These are phyloP conservation scores for Amanita molliuscula DNA, from an alignment of 768 basidiomycete genomes.

Conservation along the genomic window DNA sequence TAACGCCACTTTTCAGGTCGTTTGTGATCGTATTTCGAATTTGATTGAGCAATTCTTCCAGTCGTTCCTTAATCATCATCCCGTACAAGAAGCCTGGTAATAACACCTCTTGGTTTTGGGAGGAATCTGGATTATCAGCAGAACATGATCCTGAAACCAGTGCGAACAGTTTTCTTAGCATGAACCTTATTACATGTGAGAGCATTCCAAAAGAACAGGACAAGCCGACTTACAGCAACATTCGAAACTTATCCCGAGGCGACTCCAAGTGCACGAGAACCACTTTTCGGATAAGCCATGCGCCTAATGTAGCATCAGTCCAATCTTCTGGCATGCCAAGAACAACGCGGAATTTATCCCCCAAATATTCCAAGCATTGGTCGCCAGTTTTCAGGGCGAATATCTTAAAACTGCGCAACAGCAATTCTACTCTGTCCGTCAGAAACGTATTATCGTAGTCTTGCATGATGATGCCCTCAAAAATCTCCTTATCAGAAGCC, in stretches of 20 bases:
- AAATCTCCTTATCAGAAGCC: slow-evolving; percentile 92
- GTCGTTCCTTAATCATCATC: slow-evolving; percentile 96
- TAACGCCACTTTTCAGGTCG: slow-evolving; percentile 69
- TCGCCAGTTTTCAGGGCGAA: slow-evolving; percentile 81
- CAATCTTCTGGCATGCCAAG: slow-evolving; percentile 89
- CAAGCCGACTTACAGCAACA: slow-evolving; percentile 67
- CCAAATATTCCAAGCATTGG: slow-evolving; percentile 90
- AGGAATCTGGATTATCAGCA: slow-evolving; percentile 96
- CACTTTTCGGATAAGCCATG: slow-evolving; percentile 74
- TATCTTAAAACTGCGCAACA: slow-evolving; percentile 91
- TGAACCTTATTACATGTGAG: slow-evolving; percentile 52
- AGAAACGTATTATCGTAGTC: slow-evolving; percentile 96
- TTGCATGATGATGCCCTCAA: slow-evolving; percentile 92
- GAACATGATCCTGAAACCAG: slow-evolving; percentile 85
- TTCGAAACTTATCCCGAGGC: slow-evolving; percentile 87
- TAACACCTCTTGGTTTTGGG: slow-evolving; percentile 96
- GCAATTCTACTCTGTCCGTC: slow-evolving; percentile 91
- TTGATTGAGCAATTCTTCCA: slow-evolving; percentile 79
- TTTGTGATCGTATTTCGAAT: slow-evolving; percentile 57
- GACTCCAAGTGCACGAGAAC: slow-evolving; percentile 83
- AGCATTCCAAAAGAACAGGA: background rate
- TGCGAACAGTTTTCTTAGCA: slow-evolving; percentile 92
- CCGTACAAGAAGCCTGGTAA: slow-evolving; percentile 87
- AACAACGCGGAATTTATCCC: slow-evolving; percentile 93
- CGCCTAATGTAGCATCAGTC: slow-evolving; percentile 73